Evolutionary conservation across 1,284 basidiomycete species (phyloP).

Genomic region (Leccinum solheimii): DNA sequence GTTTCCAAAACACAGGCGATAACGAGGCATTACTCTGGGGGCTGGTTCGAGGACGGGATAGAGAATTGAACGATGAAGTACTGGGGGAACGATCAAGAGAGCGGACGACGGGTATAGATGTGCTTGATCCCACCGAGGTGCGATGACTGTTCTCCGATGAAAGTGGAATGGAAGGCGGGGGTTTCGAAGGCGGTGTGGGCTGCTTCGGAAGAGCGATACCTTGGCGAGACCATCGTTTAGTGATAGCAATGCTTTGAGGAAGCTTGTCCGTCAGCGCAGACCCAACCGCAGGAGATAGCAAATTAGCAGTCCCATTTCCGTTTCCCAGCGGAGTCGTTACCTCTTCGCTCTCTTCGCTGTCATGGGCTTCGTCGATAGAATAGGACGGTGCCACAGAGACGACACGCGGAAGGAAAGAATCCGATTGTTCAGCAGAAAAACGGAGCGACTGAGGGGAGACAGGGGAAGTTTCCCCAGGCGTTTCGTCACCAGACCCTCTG

Average conservation of each 20-base stretch:
- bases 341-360: conserved; percentile 6
- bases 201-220: conserved; percentile 50
- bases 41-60: conserved; percentile 39
- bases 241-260: conserved; percentile 32
- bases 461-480: conserved; percentile 16
- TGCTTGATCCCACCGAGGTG: conserved; percentile 21
- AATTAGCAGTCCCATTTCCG: conserved; percentile 3
- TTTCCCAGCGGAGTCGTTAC: not conserved
- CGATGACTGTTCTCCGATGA: conserved; percentile 27
- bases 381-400: not conserved
- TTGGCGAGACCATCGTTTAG: conserved; percentile 62
- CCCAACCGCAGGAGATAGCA: not conserved
- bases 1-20: conserved; percentile 57
- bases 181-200: conserved; percentile 56
- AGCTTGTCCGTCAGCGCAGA: conserved; percentile 17
- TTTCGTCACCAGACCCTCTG: conserved; percentile 9
- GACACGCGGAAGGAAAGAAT: conserved; percentile 8
- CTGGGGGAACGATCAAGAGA: conserved; percentile 42
- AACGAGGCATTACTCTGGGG: conserved; percentile 50
- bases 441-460: not conserved
- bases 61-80: conserved; percentile 42
- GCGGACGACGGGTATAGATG: conserved; percentile 38
- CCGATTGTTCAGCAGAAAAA: conserved; percentile 6
- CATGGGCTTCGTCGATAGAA: conserved; percentile 1
- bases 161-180: conserved; percentile 51